phyloP scores from a whole-genome alignment of 148 eudicot genomes.

The Chenopodium berlandieri region DNA sequence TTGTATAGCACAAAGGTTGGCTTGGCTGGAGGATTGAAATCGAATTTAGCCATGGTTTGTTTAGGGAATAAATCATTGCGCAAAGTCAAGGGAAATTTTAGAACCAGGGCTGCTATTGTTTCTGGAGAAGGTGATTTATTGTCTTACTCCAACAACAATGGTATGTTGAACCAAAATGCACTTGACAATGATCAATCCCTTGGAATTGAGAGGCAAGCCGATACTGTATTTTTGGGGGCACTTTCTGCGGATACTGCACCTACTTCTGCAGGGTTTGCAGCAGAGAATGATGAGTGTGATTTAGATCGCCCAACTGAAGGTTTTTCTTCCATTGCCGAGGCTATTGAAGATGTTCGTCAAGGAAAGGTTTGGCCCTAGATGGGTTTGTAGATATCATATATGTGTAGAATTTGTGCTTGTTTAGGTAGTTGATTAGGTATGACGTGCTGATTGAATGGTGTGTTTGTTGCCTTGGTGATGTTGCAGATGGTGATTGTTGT shows the following conservation, averaged over 20 bases:
- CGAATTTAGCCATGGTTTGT: conserved; percentile 34
- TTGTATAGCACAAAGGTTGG: conserved; percentile 35
- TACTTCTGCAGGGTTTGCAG: conserved; percentile 42
- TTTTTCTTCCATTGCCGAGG: conserved; percentile 88
- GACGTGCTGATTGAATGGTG: conserved; percentile 1
- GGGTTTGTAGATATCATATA: not conserved
- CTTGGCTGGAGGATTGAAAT: conserved; percentile 35
- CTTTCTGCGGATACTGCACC: conserved; percentile 75
- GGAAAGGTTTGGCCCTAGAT: conserved; percentile 73
- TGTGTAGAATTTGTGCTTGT: not conserved
- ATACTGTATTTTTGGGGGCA: conserved; percentile 53
- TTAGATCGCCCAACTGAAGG: conserved; percentile 69
- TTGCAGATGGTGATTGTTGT: conserved; percentile 87
- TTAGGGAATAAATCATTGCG: conserved; percentile 36
- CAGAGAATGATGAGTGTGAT: conserved; percentile 61
- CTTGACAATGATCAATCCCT: conserved; percentile 35
- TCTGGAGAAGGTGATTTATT: conserved; percentile 64
- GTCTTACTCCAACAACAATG: conserved; percentile 39
- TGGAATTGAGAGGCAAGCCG: conserved; percentile 67
- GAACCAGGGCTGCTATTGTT: conserved; percentile 51
- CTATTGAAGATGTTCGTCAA: conserved; percentile 85
- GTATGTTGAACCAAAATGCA: conserved; percentile 23
- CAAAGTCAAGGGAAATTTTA: conserved; percentile 33
- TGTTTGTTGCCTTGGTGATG: conserved; percentile 5
- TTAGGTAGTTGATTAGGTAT: not conserved